Percentiles rank a stretch among this genome's conserved stretches.
These are phyloP conservation scores for Fusarium poae DNA, from an alignment of 2,329 filamentous ascomycete genomes.

Conservation along the genomic window DNA sequence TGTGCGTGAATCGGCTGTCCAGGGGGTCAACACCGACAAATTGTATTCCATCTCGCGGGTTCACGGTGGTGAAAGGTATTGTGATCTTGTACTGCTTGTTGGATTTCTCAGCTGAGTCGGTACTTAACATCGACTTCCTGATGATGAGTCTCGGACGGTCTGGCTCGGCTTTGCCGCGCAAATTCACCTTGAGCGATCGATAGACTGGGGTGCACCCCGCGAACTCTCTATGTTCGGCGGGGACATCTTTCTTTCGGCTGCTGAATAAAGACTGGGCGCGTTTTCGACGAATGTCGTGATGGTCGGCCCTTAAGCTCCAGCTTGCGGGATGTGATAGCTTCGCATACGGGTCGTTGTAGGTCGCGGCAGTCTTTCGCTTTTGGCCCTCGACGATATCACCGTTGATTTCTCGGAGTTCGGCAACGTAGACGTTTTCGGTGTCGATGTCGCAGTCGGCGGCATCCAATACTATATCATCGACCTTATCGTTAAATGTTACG, in stretches of 20 bases:
- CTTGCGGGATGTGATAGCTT: conserved; percentile 70
- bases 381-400: conserved; percentile 55
- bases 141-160: conserved; percentile 60
- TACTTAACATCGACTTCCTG: conserved; percentile 57
- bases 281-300: conserved; percentile 80
- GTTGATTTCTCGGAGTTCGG: conserved; percentile 54
- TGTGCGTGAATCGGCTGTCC: conserved; percentile 88
- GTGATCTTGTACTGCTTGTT: conserved; percentile 63
- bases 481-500: conserved; percentile 70
- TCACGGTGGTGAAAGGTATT: conserved; percentile 82
- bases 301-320: conserved; percentile 75
- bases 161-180: conserved; percentile 57
- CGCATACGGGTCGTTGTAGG: conserved; percentile 75
- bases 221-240: conserved; percentile 67
- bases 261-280: conserved; percentile 70
- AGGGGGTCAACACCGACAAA: conserved; percentile 88
- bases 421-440: conserved; percentile 65
- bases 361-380: conserved; percentile 57
- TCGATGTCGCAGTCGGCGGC: conserved; percentile 73
- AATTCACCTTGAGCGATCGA: conserved; percentile 63
- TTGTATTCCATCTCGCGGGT: conserved; percentile 87
- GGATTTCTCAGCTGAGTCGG: conserved; percentile 55
- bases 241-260: conserved; percentile 65
- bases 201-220: conserved; percentile 69
- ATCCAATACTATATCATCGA: conserved; percentile 70